A percentile compares a stretch with the other conserved stretches of the same genome.
phyloP scores from a whole-genome alignment of 1,139 yeast genomes.

The Hansenula sp. region DNA sequence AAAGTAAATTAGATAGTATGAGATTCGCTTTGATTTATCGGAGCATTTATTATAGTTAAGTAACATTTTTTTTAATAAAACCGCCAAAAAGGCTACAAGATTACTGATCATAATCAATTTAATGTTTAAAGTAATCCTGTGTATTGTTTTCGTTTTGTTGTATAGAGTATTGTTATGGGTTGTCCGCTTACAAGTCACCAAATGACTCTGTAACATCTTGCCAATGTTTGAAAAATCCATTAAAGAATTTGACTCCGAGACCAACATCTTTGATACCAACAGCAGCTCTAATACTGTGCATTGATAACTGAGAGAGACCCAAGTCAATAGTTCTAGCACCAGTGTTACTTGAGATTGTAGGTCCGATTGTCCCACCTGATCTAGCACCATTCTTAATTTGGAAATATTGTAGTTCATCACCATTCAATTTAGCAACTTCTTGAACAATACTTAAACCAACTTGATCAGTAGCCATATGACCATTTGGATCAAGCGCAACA shows the following conservation, averaged over 20 bases:
- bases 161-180: no score
- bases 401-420: constrained; percentile 61
- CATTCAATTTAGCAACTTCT: constrained; percentile 58
- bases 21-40: no score
- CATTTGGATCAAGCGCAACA: constrained; percentile 69
- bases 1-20: no score
- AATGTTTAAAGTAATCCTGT: no score
- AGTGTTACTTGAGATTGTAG: constrained; percentile 54
- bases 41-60: no score
- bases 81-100: no score
- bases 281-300: constrained; percentile 80
- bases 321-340: constrained; percentile 76
- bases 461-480: constrained; percentile 77
- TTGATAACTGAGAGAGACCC: constrained; percentile 74
- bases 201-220: constrained; percentile 40
- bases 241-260: constrained; percentile 60
- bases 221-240: constrained; percentile 60
- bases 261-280: constrained; percentile 70
- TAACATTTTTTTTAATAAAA: no score
- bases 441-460: constrained; percentile 63
- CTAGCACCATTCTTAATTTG: constrained; percentile 68
- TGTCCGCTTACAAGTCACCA: constrained; percentile 39
- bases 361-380: constrained; percentile 82
- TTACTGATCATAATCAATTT: no score
- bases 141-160: no score